phyloP scores from a whole-genome alignment of 2,329 filamentous ascomycete genomes.

The Alternaria incomplexa region DNA sequence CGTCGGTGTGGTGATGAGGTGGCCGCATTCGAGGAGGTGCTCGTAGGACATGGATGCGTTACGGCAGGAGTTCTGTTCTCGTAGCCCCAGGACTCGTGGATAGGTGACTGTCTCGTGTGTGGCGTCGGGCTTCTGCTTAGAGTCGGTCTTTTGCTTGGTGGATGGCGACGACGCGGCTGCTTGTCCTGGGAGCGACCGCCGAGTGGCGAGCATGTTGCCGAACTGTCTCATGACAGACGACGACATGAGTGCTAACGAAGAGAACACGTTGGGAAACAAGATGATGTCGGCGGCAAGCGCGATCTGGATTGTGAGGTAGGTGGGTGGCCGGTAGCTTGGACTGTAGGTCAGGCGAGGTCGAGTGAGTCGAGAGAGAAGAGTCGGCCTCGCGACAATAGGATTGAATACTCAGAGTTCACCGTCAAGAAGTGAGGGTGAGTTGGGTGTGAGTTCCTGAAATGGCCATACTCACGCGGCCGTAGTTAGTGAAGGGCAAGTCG shows the following conservation, averaged over 20 bases:
- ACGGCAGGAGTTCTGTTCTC: not conserved
- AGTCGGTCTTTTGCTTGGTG: not conserved
- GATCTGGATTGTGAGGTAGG: not conserved
- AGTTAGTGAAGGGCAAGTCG: not conserved
- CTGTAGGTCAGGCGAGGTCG: not conserved
- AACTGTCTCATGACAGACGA: not conserved
- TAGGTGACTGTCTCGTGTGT: slow-evolving; percentile 14
- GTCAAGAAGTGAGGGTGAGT: not conserved
- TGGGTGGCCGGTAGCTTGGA: not conserved
- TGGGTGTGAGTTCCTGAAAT: not conserved
- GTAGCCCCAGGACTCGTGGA: not conserved
- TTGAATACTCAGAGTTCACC: not conserved
- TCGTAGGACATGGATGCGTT: slow-evolving; percentile 2
- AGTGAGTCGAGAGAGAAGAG: not conserved
- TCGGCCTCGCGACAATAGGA: not conserved
- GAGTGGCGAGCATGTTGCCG: not conserved
- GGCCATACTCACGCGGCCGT: not conserved
- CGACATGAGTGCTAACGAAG: not conserved
- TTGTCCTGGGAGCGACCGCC: not conserved
- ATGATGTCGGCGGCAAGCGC: not conserved
- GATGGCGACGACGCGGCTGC: not conserved
- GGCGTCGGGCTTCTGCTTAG: not conserved
- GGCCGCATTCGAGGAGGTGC: slow-evolving; percentile 15
- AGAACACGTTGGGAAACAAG: not conserved
- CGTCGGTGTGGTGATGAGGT: slow-evolving; percentile 3